Evolutionary conservation across 805 yeast species (phyloP), one percentile per base, ranked within the genome.

Genomic region (Saturnispora sanitii): DNA sequence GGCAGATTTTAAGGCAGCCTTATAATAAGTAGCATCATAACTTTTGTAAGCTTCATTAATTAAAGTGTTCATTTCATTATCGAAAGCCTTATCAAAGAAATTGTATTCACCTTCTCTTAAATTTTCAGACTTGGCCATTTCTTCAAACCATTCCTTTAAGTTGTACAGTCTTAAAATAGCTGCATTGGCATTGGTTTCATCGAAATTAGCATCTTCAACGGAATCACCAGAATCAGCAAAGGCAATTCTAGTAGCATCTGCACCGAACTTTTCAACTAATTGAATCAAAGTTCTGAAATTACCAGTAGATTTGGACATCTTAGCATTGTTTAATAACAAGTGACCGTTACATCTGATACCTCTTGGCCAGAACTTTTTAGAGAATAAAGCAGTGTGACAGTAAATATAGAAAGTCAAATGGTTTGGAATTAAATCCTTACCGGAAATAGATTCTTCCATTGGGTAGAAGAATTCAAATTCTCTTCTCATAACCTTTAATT

Each of bases 171-270:
- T 83, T 61, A 92, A 74, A 60, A 92, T 88, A 20, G 97, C 96
- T 35, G 98, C 96, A 57, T 92, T 92, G 41, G 98, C 98, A 57
- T 80, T 88, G 45, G 86, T 68, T 67, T 92, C 98, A 56, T 92
- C 98, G 57, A 92, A 84, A 70, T 92, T 92, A 40, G 98, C 98
- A 64, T 92, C 98, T 67, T 92, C 98, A 51, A 87, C 77, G 33
- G 92, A 71, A 61, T 92, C 98, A 70, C 98, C 98, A 39, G 96
- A 96, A 68, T 92, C 98, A 35, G 97, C 98, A 49, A 92, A 69
- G 4, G 98, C 96, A 61, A 92, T 84, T 71, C 98, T 82, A 9
- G 95, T 70, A 32, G 97, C 96, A 63, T 92, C 98, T 38, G 97
- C 95, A 62, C 98, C 98, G 52, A 79, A 92, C 65, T 92, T 92